Base-by-base conservation (phyloP, 73 alveolate genomes). In the Uronychia setigera region DNA sequence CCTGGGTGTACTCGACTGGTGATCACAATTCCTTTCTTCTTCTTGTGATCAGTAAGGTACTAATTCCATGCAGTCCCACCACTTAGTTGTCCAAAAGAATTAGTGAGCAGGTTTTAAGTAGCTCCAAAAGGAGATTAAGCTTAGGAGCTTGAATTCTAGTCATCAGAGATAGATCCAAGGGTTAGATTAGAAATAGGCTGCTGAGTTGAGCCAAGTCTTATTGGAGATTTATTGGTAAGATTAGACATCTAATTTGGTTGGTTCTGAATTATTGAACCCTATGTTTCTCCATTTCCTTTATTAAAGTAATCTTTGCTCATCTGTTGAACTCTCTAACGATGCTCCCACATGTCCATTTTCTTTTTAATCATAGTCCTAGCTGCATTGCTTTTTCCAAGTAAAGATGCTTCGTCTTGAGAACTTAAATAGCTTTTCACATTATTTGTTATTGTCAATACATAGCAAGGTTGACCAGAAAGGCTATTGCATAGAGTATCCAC, bases 1-100 rank as follows among this genome's bases (percentile, higher is more conserved):
- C 99, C 99, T 0, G 99, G 99, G 86, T 97, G 99, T 33, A 96
- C 99, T 85, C 99, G 76, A 35, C 97, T 97, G 26, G 98, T 88
- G 0, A 96, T 26, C 33, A 96, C 92, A 26, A 97, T 88, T 0
- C 95, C 98, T 77, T 94, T 94, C 88, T 96, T 93, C 74, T 94
- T 92, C 82, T 91, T 95, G 83, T 93, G 96, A 82, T 60, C 97
- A 74, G 59, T 76, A 31, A 90, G 35, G 33, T 90, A 85, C 31
- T 90, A 33, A 34, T 28, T n/a, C n/a, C n/a, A n/a, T n/a, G n/a
- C n/a, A n/a, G n/a, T n/a, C n/a, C n/a, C n/a, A n/a, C n/a, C n/a
- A n/a, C n/a, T n/a, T n/a, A n/a, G n/a, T n/a, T n/a, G n/a, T n/a
- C n/a, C n/a, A n/a, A n/a, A n/a, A 75, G 59, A 89, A 82, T 0